Percentiles rank a stretch among this genome's conserved stretches.
These are phyloP conservation scores for Linum lewisii DNA, from an alignment of 345 rosid species.

Conservation along the genomic window DNA sequence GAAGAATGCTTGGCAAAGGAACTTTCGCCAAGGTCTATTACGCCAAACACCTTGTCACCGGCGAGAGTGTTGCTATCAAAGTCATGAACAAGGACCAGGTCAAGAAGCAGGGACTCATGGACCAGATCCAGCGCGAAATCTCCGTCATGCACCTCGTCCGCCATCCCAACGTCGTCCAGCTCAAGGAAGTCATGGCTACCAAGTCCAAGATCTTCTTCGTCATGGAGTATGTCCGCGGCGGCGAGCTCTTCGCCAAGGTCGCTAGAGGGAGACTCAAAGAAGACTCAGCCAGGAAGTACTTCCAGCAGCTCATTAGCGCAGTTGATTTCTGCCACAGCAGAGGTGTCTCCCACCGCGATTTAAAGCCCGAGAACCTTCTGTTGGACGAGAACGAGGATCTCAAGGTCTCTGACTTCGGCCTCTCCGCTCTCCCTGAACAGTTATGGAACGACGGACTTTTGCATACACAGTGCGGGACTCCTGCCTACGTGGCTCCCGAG, in stretches of 20 bases:
- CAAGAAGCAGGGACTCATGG: slow-evolving; percentile 23
- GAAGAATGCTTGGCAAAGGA: slow-evolving; percentile 18
- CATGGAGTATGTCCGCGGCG: slow-evolving; percentile 23
- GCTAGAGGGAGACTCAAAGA: slow-evolving; percentile 20
- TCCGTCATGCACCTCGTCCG: slow-evolving; percentile 21
- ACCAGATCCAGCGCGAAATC: slow-evolving; percentile 23
- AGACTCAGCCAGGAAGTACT: slow-evolving; percentile 18
- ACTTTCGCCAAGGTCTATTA: slow-evolving; percentile 25
- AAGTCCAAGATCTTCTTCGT: slow-evolving; percentile 22
- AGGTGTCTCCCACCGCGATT: slow-evolving; percentile 21
- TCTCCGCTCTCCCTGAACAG: slow-evolving; percentile 26
- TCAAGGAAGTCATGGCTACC: slow-evolving; percentile 22
- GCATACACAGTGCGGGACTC: slow-evolving; percentile 17
- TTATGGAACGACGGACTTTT: slow-evolving; percentile 62
- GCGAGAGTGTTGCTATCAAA: slow-evolving; percentile 23
- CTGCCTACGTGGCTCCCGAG: slow-evolving; percentile 55
- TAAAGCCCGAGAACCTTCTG: slow-evolving; percentile 23
- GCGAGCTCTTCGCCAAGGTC: slow-evolving; percentile 26
- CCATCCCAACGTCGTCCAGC: slow-evolving; percentile 19
- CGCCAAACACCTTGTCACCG: slow-evolving; percentile 13
- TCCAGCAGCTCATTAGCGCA: slow-evolving; percentile 22
- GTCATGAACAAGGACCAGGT: slow-evolving; percentile 22
- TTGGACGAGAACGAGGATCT: slow-evolving; percentile 5
- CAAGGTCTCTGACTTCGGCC: slow-evolving; percentile 8
- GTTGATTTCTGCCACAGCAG: slow-evolving; percentile 26